Conservation (phyloP, 805 yeast species). For the Schizosaccharomyces lindneri region DNA sequence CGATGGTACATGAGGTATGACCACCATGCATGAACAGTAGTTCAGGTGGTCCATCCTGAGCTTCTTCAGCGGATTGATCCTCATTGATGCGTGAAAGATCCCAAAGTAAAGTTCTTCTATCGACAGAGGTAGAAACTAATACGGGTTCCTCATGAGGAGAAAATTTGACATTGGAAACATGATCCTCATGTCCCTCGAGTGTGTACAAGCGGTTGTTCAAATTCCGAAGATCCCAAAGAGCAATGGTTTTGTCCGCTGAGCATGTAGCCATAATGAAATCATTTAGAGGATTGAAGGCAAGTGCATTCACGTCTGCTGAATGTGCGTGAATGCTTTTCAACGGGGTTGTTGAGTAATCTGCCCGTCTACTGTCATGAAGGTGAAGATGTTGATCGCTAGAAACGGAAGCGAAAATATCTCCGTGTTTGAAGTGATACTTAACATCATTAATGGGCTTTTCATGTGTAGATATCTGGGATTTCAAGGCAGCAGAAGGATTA, state of each 20-base stretch:
- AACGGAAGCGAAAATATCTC: slow-evolving; percentile 37
- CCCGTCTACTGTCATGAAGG: slow-evolving; percentile 32
- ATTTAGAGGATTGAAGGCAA: slow-evolving; percentile 35
- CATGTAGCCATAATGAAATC: slow-evolving; percentile 43
- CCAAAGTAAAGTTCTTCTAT: slow-evolving; percentile 53
- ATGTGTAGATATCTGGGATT: slow-evolving; percentile 28
- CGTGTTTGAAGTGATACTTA: slow-evolving; percentile 25
- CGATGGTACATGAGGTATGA: slow-evolving; percentile 46
- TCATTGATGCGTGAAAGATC: slow-evolving; percentile 33
- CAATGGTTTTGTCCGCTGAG: slow-evolving; percentile 49
- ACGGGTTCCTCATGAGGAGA: slow-evolving; percentile 23
- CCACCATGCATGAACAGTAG: slow-evolving; percentile 72
- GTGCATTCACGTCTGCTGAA: slow-evolving; percentile 36
- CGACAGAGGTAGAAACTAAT: slow-evolving; percentile 36
- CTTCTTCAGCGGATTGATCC: slow-evolving; percentile 29
- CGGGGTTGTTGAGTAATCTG: slow-evolving; percentile 10
- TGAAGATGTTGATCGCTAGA: slow-evolving; percentile 41
- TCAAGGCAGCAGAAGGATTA: slow-evolving; percentile 4
- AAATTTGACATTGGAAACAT: slow-evolving; percentile 33
- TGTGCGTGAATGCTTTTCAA: slow-evolving; percentile 26
- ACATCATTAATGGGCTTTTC: slow-evolving; percentile 40
- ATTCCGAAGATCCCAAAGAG: slow-evolving; percentile 52
- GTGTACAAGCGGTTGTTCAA: slow-evolving; percentile 32
- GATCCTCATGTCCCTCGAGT: slow-evolving; percentile 41
- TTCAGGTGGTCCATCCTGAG: slow-evolving; percentile 48